Conservation (phyloP, 768 basidiomycete species). For the Suillus luteus region DNA sequence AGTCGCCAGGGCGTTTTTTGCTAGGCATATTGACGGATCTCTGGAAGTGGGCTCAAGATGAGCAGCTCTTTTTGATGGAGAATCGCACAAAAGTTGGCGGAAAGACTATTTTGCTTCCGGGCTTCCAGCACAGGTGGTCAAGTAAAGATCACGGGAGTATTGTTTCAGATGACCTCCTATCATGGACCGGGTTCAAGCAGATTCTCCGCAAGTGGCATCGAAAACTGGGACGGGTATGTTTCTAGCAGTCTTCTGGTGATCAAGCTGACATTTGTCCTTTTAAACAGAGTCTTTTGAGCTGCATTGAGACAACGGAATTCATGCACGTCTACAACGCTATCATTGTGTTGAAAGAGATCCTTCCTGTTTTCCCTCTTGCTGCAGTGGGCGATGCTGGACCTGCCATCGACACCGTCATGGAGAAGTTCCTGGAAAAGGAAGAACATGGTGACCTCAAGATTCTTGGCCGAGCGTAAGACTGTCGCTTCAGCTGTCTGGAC, state of each 20-base stretch:
- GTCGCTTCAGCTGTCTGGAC: constrained; percentile 6
- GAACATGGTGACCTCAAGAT: constrained; percentile 85
- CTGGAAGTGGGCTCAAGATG: constrained; percentile 77
- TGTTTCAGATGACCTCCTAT: constrained; percentile 54
- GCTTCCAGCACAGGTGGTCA: constrained; percentile 59
- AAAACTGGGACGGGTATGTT: constrained; percentile 66
- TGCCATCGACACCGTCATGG: constrained; percentile 59
- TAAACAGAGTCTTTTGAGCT: constrained; percentile 71
- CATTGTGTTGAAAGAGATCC: constrained; percentile 87
- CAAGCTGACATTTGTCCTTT: constrained; percentile 2
- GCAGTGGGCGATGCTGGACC: constrained; percentile 56
- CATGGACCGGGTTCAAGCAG: constrained; percentile 70
- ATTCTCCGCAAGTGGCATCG: constrained; percentile 85
- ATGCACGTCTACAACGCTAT: constrained; percentile 99
- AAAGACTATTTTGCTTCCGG: constrained; percentile 63
- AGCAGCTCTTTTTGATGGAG: constrained; percentile 70
- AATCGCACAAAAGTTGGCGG: constrained; percentile 66
- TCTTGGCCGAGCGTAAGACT: constrained; percentile 69
- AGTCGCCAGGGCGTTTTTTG: constrained; percentile 76
- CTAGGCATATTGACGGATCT: constrained; percentile 77
- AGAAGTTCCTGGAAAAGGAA: constrained; percentile 70
- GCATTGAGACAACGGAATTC: constrained; percentile 86
- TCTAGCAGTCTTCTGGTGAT: neutral
- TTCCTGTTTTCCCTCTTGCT: constrained; percentile 84
- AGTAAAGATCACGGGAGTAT: constrained; percentile 43